These are phyloP conservation scores for Ceratobasidium sp. DNA, from an alignment of 1,284 basidiomycete genomes.

Conservation along the genomic window DNA sequence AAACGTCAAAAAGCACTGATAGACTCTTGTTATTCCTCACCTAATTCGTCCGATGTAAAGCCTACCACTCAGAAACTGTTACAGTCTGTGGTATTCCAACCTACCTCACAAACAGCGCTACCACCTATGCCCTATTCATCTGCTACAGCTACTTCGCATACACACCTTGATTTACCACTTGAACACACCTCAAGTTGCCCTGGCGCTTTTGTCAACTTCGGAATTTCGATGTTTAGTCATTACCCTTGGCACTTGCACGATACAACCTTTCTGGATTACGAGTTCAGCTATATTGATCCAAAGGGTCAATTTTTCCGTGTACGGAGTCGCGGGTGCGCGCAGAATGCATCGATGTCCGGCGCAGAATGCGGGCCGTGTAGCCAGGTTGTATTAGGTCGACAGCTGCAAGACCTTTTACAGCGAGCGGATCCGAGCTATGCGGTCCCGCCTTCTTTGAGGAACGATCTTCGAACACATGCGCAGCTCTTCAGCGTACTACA, in stretches of 20 bases:
- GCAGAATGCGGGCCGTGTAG: background rate
- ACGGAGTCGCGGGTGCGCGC: background rate
- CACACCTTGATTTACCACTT: background rate
- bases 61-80: too few species aligned
- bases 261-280: background rate
- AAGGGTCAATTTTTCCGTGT: background rate
- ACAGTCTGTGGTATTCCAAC: too few species aligned
- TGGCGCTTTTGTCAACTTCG: background rate
- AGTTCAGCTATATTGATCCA: background rate
- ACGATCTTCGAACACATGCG: background rate
- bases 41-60: background rate
- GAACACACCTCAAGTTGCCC: background rate
- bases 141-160: too few species aligned
- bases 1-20: background rate
- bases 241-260: conserved; percentile 6
- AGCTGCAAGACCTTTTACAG: background rate
- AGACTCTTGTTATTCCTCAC: background rate
- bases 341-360: background rate
- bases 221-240: background rate
- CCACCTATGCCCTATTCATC: too few species aligned
- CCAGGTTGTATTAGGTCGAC: background rate
- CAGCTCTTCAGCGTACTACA: background rate
- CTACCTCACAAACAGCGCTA: too few species aligned
- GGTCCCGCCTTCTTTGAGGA: background rate
- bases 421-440: background rate